Conservation (phyloP, 2,329 filamentous ascomycete species). For the Cercospora sojina region DNA sequence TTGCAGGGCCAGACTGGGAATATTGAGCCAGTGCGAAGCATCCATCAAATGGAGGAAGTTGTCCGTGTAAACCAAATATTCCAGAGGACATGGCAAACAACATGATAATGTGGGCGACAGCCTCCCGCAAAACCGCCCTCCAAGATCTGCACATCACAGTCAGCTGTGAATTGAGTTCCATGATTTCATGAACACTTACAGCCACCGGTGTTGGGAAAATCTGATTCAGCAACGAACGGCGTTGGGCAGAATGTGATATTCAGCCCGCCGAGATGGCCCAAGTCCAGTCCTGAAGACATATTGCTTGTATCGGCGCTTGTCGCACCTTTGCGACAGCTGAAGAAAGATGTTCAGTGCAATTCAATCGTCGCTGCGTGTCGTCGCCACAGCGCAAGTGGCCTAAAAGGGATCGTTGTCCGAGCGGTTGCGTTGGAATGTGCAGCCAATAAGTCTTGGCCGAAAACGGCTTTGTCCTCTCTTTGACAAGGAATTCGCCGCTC, state of each 20-base stretch:
- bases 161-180: not conserved
- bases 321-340: not conserved
- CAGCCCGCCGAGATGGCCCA: slow-evolving; percentile 17
- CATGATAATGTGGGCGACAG: slow-evolving; percentile 57
- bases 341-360: not conserved
- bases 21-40: slow-evolving; percentile 61
- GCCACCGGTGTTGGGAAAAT: slow-evolving; percentile 62
- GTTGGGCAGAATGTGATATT: slow-evolving; percentile 56
- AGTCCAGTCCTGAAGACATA: slow-evolving; percentile 1
- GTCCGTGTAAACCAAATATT: slow-evolving; percentile 17
- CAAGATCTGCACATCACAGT: slow-evolving; percentile 27
- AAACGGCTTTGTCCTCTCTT: slow-evolving; percentile 8
- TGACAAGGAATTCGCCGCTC: slow-evolving; percentile 4
- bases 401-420: slow-evolving; percentile 7
- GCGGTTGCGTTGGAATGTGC: slow-evolving; percentile 17
- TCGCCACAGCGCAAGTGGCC: slow-evolving; percentile 34
- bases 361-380: not conserved
- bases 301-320: not conserved
- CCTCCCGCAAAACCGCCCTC: slow-evolving; percentile 57
- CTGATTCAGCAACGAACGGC: slow-evolving; percentile 64
- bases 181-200: slow-evolving; percentile 54
- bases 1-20: slow-evolving; percentile 69
- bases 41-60: slow-evolving; percentile 13
- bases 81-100: slow-evolving; percentile 74
- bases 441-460: not conserved